Evolutionary conservation across 116 monocot species (phyloP).

Genomic region (Iris pallida): DNA sequence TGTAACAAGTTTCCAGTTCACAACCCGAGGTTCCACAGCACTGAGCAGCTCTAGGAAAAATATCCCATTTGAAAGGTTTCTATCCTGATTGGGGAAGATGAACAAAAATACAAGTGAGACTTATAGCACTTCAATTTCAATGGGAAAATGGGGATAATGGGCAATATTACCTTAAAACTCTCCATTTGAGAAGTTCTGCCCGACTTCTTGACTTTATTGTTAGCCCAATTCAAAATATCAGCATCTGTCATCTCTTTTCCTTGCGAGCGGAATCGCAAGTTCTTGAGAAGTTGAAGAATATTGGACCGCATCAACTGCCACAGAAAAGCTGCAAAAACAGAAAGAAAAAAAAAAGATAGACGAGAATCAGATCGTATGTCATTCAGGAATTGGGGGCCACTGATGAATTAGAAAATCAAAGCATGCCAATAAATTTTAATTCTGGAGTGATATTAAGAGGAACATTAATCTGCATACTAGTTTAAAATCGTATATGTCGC

Average conservation of each 20-base stretch:
- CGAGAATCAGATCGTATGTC: background rate
- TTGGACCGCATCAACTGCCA: conserved; percentile 62
- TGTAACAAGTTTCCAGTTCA: conserved; percentile 49
- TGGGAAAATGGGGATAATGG: background rate
- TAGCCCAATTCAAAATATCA: conserved; percentile 56
- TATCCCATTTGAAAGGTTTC: conserved; percentile 35
- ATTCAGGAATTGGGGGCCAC: too few relatives aligned
- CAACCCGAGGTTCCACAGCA: conserved; percentile 42
- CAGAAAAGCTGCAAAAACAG: conserved; percentile 32
- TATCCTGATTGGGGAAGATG: conserved; percentile 25
- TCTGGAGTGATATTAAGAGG: too few relatives aligned
- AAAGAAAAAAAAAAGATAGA: background rate
- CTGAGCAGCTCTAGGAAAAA: conserved; percentile 51
- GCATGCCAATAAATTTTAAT: too few relatives aligned
- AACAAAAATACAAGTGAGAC: conserved; percentile 1
- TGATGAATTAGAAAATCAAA: too few relatives aligned
- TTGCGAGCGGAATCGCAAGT: conserved; percentile 44
- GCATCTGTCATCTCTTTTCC: conserved; percentile 56
- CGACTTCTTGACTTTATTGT: conserved; percentile 32
- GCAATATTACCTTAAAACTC: conserved; percentile 41
- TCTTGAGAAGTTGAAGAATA: conserved; percentile 47
- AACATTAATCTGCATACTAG: too few relatives aligned
- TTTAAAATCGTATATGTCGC: too few relatives aligned
- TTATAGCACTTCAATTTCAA: background rate
- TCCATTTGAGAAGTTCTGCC: conserved; percentile 42